Evolutionary conservation across 2,329 filamentous ascomycete genomes (phyloP).

Genomic region (Pochonia chlamydosporia): DNA sequence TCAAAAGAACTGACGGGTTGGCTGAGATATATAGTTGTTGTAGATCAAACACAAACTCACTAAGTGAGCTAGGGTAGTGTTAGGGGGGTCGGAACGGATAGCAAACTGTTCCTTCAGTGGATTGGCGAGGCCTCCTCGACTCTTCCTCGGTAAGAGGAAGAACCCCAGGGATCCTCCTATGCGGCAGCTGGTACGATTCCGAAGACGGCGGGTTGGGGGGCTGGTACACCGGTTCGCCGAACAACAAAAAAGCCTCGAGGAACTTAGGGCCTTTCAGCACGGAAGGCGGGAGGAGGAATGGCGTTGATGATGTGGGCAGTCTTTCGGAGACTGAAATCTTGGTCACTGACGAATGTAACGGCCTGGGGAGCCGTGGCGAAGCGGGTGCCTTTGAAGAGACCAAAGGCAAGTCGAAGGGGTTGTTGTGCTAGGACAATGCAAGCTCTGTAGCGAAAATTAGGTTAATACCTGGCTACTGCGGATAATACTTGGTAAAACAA

Average conservation of each 20-base stretch:
- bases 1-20: background rate
- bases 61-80: constrained; percentile 40
- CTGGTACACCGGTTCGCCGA: constrained; percentile 42
- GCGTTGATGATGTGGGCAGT: constrained; percentile 63
- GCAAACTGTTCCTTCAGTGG: constrained; percentile 82
- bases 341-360: constrained; percentile 57
- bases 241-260: constrained; percentile 45
- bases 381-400: constrained; percentile 57
- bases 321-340: constrained; percentile 64
- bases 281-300: constrained; percentile 50
- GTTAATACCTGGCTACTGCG: constrained; percentile 1
- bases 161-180: constrained; percentile 97
- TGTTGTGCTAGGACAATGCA: background rate
- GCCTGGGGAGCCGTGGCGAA: constrained; percentile 57
- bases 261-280: constrained; percentile 42
- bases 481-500: background rate
- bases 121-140: constrained; percentile 97
- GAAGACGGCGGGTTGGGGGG: constrained; percentile 48
- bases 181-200: constrained; percentile 86
- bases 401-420: constrained; percentile 48
- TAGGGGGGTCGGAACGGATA: constrained; percentile 97
- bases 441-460: background rate
- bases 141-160: constrained; percentile 99
- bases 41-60: constrained; percentile 3
- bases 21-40: constrained; percentile 3